A percentile compares a stretch with the other conserved stretches of the same genome.
Conservation (phyloP, 1,284 basidiomycete species). For the Caloboletus firmus region DNA sequence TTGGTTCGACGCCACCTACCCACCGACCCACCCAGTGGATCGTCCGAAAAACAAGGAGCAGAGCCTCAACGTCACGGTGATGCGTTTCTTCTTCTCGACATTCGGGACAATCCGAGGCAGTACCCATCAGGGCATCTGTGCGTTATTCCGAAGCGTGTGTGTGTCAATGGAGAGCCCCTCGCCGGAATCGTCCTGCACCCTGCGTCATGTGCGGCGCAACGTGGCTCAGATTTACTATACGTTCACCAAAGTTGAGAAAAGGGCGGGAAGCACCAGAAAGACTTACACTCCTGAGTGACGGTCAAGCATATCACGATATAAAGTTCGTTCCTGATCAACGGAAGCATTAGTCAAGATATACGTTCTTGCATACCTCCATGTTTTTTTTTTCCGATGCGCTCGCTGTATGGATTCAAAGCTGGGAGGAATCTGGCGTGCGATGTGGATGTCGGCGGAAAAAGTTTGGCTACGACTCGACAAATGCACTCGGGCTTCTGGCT, state of each 20-base stretch:
- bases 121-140: neutral
- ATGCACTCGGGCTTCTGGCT: neutral
- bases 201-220: slow-evolving; percentile 10
- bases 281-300: neutral
- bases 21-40: neutral
- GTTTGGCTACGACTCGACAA: neutral
- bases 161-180: neutral
- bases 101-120: neutral
- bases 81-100: neutral
- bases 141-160: neutral
- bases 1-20: neutral
- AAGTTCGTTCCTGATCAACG: neutral
- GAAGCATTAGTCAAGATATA: neutral
- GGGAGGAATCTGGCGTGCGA: neutral
- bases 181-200: neutral
- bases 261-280: neutral
- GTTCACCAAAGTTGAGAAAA: neutral
- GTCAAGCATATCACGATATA: neutral
- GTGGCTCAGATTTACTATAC: slow-evolving; percentile 2
- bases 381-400: too few relatives aligned
- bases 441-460: slow-evolving; percentile 3
- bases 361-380: neutral
- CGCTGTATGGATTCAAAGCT: neutral
- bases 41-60: neutral
- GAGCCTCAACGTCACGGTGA: neutral